These are phyloP conservation scores for Fusarium nurragi DNA, from an alignment of 2,329 filamentous ascomycete genomes.

Conservation along the genomic window DNA sequence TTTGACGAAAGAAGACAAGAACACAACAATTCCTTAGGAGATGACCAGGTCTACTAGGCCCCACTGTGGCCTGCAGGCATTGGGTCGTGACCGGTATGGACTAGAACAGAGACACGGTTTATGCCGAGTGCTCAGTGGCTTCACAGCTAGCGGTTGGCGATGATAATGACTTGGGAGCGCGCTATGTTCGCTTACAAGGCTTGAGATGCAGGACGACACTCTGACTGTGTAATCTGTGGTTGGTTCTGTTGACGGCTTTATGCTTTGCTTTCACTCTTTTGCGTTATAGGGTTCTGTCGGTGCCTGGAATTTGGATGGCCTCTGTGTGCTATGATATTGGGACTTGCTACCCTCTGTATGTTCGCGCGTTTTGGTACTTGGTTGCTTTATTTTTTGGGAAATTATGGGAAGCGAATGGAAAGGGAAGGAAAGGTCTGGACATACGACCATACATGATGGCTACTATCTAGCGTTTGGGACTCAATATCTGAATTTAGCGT, in stretches of 20 bases:
- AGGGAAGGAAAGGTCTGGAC: slow-evolving; percentile 21
- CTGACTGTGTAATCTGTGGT: slow-evolving; percentile 32
- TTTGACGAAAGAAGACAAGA: slow-evolving; percentile 42
- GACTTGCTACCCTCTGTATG: slow-evolving; percentile 20
- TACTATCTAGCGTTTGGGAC: slow-evolving; percentile 25
- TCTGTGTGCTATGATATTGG: slow-evolving; percentile 22
- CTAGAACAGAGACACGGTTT: slow-evolving; percentile 39
- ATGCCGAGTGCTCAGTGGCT: slow-evolving; percentile 37
- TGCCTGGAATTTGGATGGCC: slow-evolving; percentile 46
- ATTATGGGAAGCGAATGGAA: not conserved
- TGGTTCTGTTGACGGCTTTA: slow-evolving; percentile 28
- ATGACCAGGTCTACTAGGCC: slow-evolving; percentile 21
- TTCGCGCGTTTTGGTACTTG: slow-evolving; percentile 11
- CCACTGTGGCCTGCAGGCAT: slow-evolving; percentile 19
- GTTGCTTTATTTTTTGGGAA: slow-evolving; percentile 18
- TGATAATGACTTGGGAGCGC: slow-evolving; percentile 45
- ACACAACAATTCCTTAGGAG: slow-evolving; percentile 26
- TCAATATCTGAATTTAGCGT: slow-evolving; percentile 15
- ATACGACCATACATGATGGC: slow-evolving; percentile 26
- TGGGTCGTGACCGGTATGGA: slow-evolving; percentile 34
- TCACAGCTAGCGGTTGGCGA: slow-evolving; percentile 47
- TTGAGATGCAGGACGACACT: slow-evolving; percentile 38
- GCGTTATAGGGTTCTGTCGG: slow-evolving; percentile 34
- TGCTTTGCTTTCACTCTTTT: slow-evolving; percentile 20
- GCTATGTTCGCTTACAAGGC: slow-evolving; percentile 34